Base-by-base conservation (phyloP, 805 yeast genomes). In the Vanderwaltozyma verrucispora region DNA sequence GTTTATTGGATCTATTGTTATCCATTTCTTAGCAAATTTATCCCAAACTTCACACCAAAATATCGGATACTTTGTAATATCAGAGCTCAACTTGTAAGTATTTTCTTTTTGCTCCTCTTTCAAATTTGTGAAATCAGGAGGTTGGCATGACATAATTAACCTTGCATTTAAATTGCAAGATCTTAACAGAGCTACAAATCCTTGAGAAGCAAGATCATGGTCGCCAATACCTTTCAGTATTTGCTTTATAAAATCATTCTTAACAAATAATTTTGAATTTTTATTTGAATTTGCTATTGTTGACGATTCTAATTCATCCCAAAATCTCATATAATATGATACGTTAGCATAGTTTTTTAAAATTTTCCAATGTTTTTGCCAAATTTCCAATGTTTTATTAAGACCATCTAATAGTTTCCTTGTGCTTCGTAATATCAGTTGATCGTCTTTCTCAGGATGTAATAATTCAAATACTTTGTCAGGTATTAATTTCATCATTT, bases 11-110 rank as follows among this genome's bases (percentile, higher is more conserved):
- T 92, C 98, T 2, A 87, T 68, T 2, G 94, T 74, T n/a, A 87
- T 70, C 94, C 96, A 89, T 35, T 68, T 72, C 41, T 75, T 69
- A 5, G 75, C 61, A 40, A 70, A 74, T 35, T 71, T 71, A 54
- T 89, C 88, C 95, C 95, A 89, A 0, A 83, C 95, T 55, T 92
- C 98, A 17, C 77, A 77, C 98, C 98, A 92, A 52, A 80, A 87
- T 0, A 87, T 69, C 0, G 96, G 96, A 50, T 65, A 80, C 8
- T 52, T 50, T 33, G 56, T 42, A 23, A 39, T 34, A 21, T 42
- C 47, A 14, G 38, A 41, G 4, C 11, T 28, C 1, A 37, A 25
- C 2, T 14, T 16, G 15, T 18, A 16, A 23, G 32, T 17, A 2
- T 28, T n/a, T n/a, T 28, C 13, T 7, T 20, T 16, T n/a, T 39